phyloP scores from a whole-genome alignment of 2,329 filamentous ascomycete species.

The Aspergillus pseudoglaucus region DNA sequence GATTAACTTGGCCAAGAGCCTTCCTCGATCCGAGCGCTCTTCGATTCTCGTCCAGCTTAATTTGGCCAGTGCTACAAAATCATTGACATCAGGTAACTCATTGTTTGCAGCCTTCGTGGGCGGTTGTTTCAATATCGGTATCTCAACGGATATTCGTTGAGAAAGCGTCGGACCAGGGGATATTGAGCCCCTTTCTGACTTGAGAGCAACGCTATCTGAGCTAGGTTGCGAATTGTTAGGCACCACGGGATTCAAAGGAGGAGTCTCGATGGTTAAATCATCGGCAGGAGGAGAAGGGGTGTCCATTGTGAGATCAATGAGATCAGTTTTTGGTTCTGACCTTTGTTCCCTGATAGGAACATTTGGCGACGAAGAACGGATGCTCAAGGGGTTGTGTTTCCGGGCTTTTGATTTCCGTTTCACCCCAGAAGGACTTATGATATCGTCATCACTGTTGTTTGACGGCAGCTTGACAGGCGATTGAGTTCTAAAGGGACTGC shows the following conservation, averaged over 20 bases:
- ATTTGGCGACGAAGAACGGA: slow-evolving; percentile 4
- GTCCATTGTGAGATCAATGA: slow-evolving; percentile 31
- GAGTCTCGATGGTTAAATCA: slow-evolving; percentile 27
- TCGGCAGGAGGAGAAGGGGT: slow-evolving; percentile 4
- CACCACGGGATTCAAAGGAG: slow-evolving; percentile 26
- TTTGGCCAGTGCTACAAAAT: slow-evolving; percentile 20
- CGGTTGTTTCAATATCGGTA: slow-evolving; percentile 1
- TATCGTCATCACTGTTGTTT: slow-evolving; percentile 17
- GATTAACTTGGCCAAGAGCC: slow-evolving; percentile 27
- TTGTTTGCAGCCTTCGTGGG: not conserved
- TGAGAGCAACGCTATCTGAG: slow-evolving; percentile 2
- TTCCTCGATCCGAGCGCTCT: slow-evolving; percentile 31
- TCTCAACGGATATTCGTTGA: slow-evolving; percentile 4
- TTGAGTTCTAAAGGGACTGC: not conserved
- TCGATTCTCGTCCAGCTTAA: slow-evolving; percentile 33
- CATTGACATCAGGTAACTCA: slow-evolving; percentile 13
- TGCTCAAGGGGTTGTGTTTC: slow-evolving; percentile 5
- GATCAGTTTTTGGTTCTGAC: slow-evolving; percentile 8
- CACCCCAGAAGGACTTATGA: slow-evolving; percentile 15
- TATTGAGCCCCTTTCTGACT: slow-evolving; percentile 7
- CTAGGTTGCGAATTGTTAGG: slow-evolving; percentile 3
- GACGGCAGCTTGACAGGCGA: slow-evolving; percentile 6
- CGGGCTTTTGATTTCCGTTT: slow-evolving; percentile 9
- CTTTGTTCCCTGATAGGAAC: not conserved
- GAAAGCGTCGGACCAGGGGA: slow-evolving; percentile 12